phyloP scores from a whole-genome alignment of 2,329 filamentous ascomycete genomes.

The Pseudocercospora vitis region DNA sequence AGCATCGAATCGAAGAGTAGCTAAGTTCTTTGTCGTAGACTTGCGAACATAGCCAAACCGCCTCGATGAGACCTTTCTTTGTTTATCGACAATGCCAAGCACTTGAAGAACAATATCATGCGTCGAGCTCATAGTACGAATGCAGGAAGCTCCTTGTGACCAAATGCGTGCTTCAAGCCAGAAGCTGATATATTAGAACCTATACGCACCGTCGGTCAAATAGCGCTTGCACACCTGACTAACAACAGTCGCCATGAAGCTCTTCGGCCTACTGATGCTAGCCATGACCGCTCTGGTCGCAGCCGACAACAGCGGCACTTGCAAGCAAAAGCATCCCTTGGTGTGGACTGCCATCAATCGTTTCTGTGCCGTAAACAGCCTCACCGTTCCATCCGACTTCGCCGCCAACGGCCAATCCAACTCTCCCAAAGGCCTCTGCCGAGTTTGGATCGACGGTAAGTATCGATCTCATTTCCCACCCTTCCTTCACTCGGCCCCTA shows the following conservation, averaged over 20 bases:
- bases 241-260: too few species aligned
- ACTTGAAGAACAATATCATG: background rate
- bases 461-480: background rate
- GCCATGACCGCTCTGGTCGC: background rate
- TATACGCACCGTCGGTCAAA: too few species aligned
- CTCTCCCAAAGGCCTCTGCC: background rate
- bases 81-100: background rate
- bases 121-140: background rate
- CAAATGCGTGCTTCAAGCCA: background rate
- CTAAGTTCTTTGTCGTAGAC: background rate
- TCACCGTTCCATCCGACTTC: background rate
- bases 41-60: background rate
- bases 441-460: background rate
- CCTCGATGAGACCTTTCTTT: background rate
- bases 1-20: background rate
- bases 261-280: background rate
- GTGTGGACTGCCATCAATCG: conserved; percentile 4
- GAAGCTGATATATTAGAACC: too few species aligned
- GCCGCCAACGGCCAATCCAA: conserved; percentile 1
- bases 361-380: conserved; percentile 4
- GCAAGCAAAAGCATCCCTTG: background rate
- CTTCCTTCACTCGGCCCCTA: too few species aligned
- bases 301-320: conserved; percentile 2
- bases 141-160: background rate
- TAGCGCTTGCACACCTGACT: too few species aligned